phyloP scores from a whole-genome alignment of 2,329 filamentous ascomycete species.

The Lasiodiplodia hormozganensis region DNA sequence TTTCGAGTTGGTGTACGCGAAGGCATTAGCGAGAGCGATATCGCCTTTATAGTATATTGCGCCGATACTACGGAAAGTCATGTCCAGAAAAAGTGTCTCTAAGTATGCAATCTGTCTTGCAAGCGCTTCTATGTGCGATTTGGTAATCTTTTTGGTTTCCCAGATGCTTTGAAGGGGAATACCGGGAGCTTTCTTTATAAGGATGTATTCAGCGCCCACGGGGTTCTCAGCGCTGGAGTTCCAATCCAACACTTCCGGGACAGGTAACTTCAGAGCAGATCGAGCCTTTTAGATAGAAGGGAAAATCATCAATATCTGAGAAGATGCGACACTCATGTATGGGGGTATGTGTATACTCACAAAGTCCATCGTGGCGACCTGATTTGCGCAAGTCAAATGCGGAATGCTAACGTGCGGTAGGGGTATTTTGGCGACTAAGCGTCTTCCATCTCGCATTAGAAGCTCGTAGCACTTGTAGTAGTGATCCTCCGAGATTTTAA shows the following conservation, averaged over 20 bases:
- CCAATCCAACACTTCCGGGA: neutral
- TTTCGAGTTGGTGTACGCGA: neutral
- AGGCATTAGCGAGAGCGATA: neutral
- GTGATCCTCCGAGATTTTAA: neutral
- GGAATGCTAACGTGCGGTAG: neutral
- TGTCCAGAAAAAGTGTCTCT: neutral
- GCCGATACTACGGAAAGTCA: neutral
- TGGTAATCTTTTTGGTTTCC: neutral
- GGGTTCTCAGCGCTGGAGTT: neutral
- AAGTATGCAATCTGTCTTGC: neutral
- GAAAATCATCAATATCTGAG: neutral
- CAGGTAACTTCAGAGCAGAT: neutral
- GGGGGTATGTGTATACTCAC: neutral
- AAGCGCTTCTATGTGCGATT: neutral
- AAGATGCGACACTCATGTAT: neutral
- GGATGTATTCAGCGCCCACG: neutral
- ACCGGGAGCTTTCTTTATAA: constrained; percentile 1
- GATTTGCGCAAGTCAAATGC: neutral
- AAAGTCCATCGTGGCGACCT: constrained; percentile 8
- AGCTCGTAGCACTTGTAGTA: neutral
- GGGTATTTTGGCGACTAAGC: neutral
- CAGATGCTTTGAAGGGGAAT: neutral
- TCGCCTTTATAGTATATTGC: neutral
- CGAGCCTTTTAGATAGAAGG: neutral
- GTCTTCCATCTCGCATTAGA: neutral